Evolutionary conservation across 768 basidiomycete genomes (phyloP), one percentile per base, ranked within the genome.

Genomic region (Dacryopinax primogenitus): DNA sequence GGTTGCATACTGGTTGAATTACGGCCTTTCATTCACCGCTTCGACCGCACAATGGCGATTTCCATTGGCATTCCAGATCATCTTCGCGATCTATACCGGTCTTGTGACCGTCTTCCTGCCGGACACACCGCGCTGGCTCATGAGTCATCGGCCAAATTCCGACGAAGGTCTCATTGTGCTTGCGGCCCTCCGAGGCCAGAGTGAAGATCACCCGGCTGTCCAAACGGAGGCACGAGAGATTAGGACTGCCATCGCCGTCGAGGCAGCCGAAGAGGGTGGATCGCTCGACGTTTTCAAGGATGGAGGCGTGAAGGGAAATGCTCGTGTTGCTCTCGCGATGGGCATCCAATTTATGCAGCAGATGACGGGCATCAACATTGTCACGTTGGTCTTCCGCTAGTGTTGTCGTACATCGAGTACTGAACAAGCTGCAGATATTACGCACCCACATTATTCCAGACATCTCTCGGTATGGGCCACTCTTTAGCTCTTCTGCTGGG

Each of bases 271-370:
- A 26, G 45, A 47, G 23, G 45, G 45, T 23, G 45, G 45, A 7
- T 47, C 13, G 45, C 45, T 47, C 23, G 45, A 47, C 23, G 45
- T 47, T 7, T 47, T 47, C 45, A 47, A 23, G 23, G 45, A 47
- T 47, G 45, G 45, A 26, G 45, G 45, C 12, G 45, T 47, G 13
- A 47, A 47, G 45, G 45, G 45, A 9, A 47, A 47, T 23, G 45
- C n/a, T 12, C 45, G 45, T 21, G 45, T 47, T 9, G 45, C 45
- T 23, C 45, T 47, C 23, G 45, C 45, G 9, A 47, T 47, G 45
- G 45, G 45, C 45, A 47, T 47, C n/a, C 45, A 47, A 47, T 47
- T 47, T 23, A 47, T 47, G 45, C 45, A 47, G 45, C 45, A 47
- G n/a, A 47, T 47, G 45, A 47, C 45, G 7, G 45, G 45, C 9